phyloP scores from a whole-genome alignment of 345 rosid species.

The Syzygium grande region DNA sequence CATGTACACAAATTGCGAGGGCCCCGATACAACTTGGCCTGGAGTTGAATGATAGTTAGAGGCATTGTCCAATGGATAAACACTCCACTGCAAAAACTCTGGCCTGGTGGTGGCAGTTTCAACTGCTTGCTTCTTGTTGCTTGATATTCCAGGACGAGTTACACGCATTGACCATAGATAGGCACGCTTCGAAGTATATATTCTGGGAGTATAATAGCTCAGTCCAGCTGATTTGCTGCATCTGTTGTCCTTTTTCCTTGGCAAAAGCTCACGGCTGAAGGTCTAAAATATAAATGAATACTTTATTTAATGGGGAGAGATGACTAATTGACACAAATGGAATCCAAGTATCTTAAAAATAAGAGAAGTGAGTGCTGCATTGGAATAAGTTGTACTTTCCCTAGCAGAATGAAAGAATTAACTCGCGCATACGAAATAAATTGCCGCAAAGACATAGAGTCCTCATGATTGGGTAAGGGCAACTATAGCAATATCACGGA shows the following conservation, averaged over 20 bases:
- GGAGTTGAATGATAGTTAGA: slow-evolving; percentile 25
- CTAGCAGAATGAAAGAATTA: too few relatives aligned
- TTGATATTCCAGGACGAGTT: slow-evolving; percentile 13
- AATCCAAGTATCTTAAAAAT: too few relatives aligned
- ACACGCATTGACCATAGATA: slow-evolving; percentile 32
- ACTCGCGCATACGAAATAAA: too few relatives aligned
- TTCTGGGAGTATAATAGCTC: slow-evolving; percentile 15
- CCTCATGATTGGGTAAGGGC: too few relatives aligned
- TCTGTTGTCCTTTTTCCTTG: slow-evolving; percentile 22
- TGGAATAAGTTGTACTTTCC: too few relatives aligned
- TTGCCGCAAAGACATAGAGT: too few relatives aligned
- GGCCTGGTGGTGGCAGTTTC: slow-evolving; percentile 8
- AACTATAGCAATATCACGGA: too few relatives aligned
- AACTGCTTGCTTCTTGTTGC: slow-evolving; percentile 33
- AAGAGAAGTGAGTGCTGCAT: too few relatives aligned
- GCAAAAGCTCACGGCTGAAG: slow-evolving; percentile 21
- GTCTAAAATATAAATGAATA: background rate
- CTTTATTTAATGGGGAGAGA: too few relatives aligned
- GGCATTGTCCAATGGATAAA: slow-evolving; percentile 19
- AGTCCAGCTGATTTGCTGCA: slow-evolving; percentile 24
- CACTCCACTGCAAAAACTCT: background rate
- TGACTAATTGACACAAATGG: too few relatives aligned
- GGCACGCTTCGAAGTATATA: slow-evolving; percentile 32
- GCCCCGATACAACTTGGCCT: slow-evolving; percentile 4
- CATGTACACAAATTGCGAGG: slow-evolving; percentile 18